Conservation (phyloP, 768 basidiomycete genomes). For the Agaricus blazei region DNA sequence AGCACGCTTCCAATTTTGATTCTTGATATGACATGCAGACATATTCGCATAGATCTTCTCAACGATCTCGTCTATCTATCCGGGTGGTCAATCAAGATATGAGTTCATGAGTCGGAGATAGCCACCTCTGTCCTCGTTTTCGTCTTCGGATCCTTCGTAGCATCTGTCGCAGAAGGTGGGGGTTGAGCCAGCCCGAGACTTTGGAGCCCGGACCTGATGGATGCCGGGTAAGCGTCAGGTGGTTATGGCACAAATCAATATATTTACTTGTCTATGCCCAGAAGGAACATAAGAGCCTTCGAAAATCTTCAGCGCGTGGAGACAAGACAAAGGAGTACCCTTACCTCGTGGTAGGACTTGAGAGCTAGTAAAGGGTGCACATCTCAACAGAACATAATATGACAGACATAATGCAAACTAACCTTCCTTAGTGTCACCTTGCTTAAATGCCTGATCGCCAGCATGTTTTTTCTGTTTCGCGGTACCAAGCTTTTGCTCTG, state of each 20-base stretch:
- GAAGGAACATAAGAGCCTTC: constrained; percentile 67
- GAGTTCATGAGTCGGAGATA: not conserved
- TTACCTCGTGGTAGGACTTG: constrained; percentile 67
- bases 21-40: constrained; percentile 80
- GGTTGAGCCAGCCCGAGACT: constrained; percentile 40
- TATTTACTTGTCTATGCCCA: constrained; percentile 73
- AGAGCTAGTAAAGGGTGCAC: constrained; percentile 43
- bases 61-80: constrained; percentile 65
- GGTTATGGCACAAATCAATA: not conserved
- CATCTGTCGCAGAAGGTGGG: constrained; percentile 20
- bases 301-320: constrained; percentile 1
- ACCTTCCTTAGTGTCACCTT: constrained; percentile 59
- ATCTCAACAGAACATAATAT: not conserved
- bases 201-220: constrained; percentile 49
- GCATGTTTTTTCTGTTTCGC: constrained; percentile 65
- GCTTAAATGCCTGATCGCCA: constrained; percentile 67
- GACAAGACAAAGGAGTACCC: constrained; percentile 6
- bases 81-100: constrained; percentile 1
- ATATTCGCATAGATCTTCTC: constrained; percentile 85
- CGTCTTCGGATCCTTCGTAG: constrained; percentile 26
- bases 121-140: constrained; percentile 68
- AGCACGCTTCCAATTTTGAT: constrained; percentile 73
- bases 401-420: constrained; percentile 15
- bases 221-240: not conserved
- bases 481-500: constrained; percentile 44